Percentiles rank a stretch among this genome's conserved stretches.
Evolutionary conservation across 208 protist genomes (phyloP).

Genomic region (Porcisia hertigi): DNA sequence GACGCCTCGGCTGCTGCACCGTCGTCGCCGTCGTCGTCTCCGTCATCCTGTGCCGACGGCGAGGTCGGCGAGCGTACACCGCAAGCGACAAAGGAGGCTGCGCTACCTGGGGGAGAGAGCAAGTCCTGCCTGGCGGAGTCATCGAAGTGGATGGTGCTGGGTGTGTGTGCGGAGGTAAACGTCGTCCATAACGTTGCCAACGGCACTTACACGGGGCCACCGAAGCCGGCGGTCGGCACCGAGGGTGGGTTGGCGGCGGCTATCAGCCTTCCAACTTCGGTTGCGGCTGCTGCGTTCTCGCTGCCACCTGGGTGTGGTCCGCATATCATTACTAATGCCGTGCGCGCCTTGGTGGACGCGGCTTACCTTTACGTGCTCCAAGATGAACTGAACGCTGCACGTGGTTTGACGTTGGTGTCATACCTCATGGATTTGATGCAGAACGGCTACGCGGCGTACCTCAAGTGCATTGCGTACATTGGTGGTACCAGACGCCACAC

Average conservation of each 20-base stretch:
- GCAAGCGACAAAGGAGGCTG: background rate
- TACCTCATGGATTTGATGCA: conserved; percentile 37
- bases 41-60: background rate
- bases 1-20: background rate
- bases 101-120: background rate
- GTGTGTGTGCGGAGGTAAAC: conserved; percentile 20
- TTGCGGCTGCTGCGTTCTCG: background rate
- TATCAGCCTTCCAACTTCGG: background rate
- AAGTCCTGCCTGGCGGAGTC: conserved; percentile 3
- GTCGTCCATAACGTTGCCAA: conserved; percentile 11
- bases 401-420: conserved; percentile 25
- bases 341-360: conserved; percentile 31
- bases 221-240: conserved; percentile 5
- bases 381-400: conserved; percentile 24
- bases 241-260: background rate
- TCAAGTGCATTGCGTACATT: conserved; percentile 27
- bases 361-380: conserved; percentile 31
- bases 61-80: background rate
- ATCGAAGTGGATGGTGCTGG: conserved; percentile 15
- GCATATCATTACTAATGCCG: conserved; percentile 39
- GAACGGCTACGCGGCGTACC: conserved; percentile 33
- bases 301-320: conserved; percentile 32
- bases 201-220: conserved; percentile 12
- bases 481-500: conserved; percentile 3
- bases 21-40: background rate